Evolutionary conservation across 768 basidiomycete genomes (phyloP).

Genomic region (Termitomyces sp.): DNA sequence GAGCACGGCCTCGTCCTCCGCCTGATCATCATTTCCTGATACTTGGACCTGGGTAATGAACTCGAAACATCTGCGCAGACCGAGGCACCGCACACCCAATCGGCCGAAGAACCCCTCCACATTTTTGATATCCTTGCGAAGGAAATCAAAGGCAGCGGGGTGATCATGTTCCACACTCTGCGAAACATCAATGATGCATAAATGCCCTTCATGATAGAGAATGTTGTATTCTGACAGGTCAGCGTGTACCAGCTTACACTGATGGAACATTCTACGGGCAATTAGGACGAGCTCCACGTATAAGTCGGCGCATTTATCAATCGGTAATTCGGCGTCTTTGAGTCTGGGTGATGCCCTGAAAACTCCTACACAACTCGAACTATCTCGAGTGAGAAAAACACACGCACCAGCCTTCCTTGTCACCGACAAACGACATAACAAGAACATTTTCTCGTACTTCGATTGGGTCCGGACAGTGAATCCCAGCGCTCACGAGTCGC

Average conservation of each 20-base stretch:
- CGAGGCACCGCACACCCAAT: slow-evolving; percentile 70
- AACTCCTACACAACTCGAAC: background rate
- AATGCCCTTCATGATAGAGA: slow-evolving; percentile 74
- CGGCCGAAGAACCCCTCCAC: slow-evolving; percentile 88
- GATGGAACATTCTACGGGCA: slow-evolving; percentile 81
- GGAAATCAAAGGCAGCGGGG: slow-evolving; percentile 92
- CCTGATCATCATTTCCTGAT: slow-evolving; percentile 17
- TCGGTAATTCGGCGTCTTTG: slow-evolving; percentile 71
- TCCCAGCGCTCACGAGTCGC: slow-evolving; percentile 75
- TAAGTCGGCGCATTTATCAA: slow-evolving; percentile 46
- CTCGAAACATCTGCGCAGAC: slow-evolving; percentile 80
- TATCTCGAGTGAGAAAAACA: background rate
- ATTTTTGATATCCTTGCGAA: slow-evolving; percentile 88
- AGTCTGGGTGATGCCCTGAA: slow-evolving; percentile 86
- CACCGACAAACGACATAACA: slow-evolving; percentile 91
- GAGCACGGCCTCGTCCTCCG: slow-evolving; percentile 27
- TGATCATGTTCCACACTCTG: slow-evolving; percentile 99
- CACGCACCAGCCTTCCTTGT: slow-evolving; percentile 73
- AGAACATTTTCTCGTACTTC: slow-evolving; percentile 97
- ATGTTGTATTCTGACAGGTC: slow-evolving; percentile 99
- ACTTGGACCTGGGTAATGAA: slow-evolving; percentile 69
- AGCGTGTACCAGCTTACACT: slow-evolving; percentile 93
- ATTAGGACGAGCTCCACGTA: slow-evolving; percentile 79
- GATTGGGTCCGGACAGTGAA: slow-evolving; percentile 82
- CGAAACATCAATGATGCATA: slow-evolving; percentile 96